Conservation (phyloP, 225 moss, liverwort and hornwort species). For the Takakia lepidozioides region DNA sequence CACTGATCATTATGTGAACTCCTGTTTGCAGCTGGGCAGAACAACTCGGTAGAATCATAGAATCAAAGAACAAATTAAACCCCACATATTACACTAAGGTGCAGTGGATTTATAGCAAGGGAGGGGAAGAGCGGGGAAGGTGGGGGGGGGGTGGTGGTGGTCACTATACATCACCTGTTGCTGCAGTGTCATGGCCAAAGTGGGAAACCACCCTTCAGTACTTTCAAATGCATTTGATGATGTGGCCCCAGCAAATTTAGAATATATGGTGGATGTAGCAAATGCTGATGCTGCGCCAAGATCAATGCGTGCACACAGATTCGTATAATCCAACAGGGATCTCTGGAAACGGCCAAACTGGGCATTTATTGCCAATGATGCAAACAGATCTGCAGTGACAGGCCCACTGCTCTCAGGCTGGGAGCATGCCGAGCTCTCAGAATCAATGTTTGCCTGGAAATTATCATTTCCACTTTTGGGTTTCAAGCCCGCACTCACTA, state of each 20-base stretch:
- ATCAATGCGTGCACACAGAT: slow-evolving; percentile 58
- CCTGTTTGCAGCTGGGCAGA: too few relatives aligned
- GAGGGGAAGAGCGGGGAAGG: too few relatives aligned
- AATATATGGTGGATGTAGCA: slow-evolving; percentile 22
- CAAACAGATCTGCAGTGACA: slow-evolving; percentile 57
- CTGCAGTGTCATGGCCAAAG: slow-evolving; percentile 56
- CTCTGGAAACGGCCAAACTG: slow-evolving; percentile 71
- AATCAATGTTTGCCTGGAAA: not conserved
- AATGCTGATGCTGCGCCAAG: slow-evolving; percentile 61
- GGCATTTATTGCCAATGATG: slow-evolving; percentile 56
- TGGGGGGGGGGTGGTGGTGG: too few relatives aligned
- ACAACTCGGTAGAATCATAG: too few relatives aligned
- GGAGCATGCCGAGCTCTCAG: slow-evolving; percentile 8
- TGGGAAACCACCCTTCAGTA: slow-evolving; percentile 30
- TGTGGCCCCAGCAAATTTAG: too few relatives aligned
- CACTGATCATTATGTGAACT: too few relatives aligned
- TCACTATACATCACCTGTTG: slow-evolving; percentile 90
- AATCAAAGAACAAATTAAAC: too few relatives aligned
- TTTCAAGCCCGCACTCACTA: slow-evolving; percentile 37
- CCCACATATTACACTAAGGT: too few relatives aligned
- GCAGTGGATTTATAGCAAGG: too few relatives aligned
- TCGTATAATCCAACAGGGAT: slow-evolving; percentile 61
- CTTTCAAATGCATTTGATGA: slow-evolving; percentile 12
- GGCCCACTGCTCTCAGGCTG: slow-evolving; percentile 18
- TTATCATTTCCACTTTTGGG: slow-evolving; percentile 8